Base-by-base conservation (phyloP, 139 green algal genomes). In the Eudorina sp. region DNA sequence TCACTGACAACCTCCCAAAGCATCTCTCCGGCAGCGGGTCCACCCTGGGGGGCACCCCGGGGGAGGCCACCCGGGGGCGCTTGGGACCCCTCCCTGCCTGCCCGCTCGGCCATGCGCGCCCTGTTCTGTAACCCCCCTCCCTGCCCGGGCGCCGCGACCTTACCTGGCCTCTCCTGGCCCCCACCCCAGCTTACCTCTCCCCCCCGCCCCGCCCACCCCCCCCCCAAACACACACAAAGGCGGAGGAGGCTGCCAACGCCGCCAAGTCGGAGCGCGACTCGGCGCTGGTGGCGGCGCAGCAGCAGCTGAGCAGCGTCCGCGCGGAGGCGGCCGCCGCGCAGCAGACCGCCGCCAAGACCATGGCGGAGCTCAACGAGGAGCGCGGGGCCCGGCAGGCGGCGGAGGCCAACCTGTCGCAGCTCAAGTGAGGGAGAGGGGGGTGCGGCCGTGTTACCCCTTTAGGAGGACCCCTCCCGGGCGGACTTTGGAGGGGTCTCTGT, bases 331-430 rank as follows among this genome's bases (percentile, higher is more conserved):
- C 83, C 6, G 83, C 83, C 27, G 83, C 83, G 36, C 83, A 88
- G 83, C 83, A 88, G 83, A 85, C 86, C 14, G 86, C 86, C 23
- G 68, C 78, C 51, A 80, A 84, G 51, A 79, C 38, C 34, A 60
- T 84, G 51, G 86, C 86, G 34, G 86, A 90, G 64, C 75, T 90
- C 1, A 55, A 84, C 18, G 86, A 84, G 5, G 86, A 90, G 86
- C 75, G 86, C 45, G 4, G 8, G 21, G 62, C 86, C 5, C 46
- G 86, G 2, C 48, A 72, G 76, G 60, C 31, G 60, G 86, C 86
- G 3, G 86, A 90, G 86, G 76, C 70, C 40, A 83, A 89, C 53
- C 84, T 89, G 70, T 16, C 40, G 25, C 53, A 64, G 53, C 72
- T 89, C 53, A 72, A 62, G 77, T 84, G 21, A 18, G 51, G 48